Conservation (phyloP, 257 asterid species). For the Jasminum sambac region DNA sequence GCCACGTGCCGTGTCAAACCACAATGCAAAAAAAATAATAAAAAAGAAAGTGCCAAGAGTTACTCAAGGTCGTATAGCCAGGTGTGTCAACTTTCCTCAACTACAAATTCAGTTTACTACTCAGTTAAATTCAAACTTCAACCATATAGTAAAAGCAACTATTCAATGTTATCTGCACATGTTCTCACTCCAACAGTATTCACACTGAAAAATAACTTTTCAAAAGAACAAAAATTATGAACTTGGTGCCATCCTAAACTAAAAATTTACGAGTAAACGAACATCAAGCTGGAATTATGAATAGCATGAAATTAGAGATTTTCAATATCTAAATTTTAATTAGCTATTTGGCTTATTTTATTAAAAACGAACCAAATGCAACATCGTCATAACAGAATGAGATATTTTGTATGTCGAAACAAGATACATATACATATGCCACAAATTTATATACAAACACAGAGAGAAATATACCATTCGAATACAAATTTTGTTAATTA, state of each 20-base stretch:
- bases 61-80: no score
- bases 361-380: neutral
- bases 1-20: no score
- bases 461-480: neutral
- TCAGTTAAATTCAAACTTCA: no score
- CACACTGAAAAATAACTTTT: no score
- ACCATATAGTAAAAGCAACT: no score
- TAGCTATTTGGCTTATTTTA: neutral
- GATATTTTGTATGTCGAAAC: neutral
- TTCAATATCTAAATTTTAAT: slow-evolving; percentile 3
- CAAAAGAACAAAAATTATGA: no score
- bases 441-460: neutral
- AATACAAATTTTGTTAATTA: neutral
- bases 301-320: neutral
- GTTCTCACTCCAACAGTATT: no score
- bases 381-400: neutral
- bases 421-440: neutral
- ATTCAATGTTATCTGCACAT: no score
- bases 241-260: neutral
- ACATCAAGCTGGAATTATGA: neutral
- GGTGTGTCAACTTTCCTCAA: no score
- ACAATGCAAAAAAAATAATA: no score
- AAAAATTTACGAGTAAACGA: neutral
- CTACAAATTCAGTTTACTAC: no score
- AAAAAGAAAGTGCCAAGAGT: no score